Evolutionary conservation across 805 yeast species (phyloP).

Genomic region (Candida bentonensis): DNA sequence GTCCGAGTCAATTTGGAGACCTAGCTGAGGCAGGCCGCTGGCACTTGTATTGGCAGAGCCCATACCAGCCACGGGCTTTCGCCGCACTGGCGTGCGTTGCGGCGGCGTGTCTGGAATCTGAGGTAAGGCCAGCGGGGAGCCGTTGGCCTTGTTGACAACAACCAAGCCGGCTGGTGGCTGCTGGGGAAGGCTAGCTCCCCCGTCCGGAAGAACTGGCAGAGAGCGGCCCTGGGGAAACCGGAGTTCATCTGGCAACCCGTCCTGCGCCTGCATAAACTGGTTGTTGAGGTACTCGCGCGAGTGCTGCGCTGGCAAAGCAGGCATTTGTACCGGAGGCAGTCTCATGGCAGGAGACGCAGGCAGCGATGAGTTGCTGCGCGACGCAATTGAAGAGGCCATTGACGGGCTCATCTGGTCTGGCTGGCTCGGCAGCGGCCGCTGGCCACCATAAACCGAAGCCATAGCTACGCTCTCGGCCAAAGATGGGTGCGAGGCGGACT

Average conservation of each 20-base stretch:
- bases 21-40: not conserved
- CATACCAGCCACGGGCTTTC: conserved; percentile 1
- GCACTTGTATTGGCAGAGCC: not conserved
- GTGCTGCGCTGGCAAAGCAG: not conserved
- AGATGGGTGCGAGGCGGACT: not conserved
- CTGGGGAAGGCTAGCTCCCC: not conserved
- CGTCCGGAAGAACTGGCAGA: not conserved
- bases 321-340: not conserved
- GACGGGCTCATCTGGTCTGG: not conserved
- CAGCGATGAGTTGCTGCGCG: too few relatives aligned
- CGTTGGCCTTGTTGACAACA: not conserved
- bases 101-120: not conserved
- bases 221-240: not conserved
- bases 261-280: not conserved
- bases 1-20: not conserved
- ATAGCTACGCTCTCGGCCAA: too few relatives aligned
- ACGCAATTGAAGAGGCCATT: too few relatives aligned
- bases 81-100: not conserved
- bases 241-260: not conserved
- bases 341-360: not conserved
- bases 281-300: not conserved
- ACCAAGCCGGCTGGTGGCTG: too few relatives aligned
- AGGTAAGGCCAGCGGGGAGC: not conserved
- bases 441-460: too few relatives aligned
- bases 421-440: not conserved